Percentiles rank a stretch among this genome's conserved stretches.
These are phyloP conservation scores for Penicillium paneum DNA, from an alignment of 2,329 filamentous ascomycete genomes.

Conservation along the genomic window DNA sequence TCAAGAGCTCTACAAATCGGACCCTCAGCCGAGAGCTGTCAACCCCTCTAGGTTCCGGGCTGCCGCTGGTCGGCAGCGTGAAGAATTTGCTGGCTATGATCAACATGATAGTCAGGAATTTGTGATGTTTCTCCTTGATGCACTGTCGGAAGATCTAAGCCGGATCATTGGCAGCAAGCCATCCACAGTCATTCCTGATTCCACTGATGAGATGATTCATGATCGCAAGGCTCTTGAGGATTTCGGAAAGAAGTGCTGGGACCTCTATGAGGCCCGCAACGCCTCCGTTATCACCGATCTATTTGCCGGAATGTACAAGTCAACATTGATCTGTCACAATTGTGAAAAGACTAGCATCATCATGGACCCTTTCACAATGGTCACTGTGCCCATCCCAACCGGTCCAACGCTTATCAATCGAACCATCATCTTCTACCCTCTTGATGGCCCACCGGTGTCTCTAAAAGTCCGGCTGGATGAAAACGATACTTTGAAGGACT, in stretches of 20 bases:
- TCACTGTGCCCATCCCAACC: conserved; percentile 79
- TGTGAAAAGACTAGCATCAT: conserved; percentile 97
- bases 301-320: conserved; percentile 98
- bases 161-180: conserved; percentile 84
- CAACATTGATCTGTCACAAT: conserved; percentile 84
- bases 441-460: conserved; percentile 66
- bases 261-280: conserved; percentile 86
- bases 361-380: conserved; percentile 94
- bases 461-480: conserved; percentile 75
- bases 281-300: conserved; percentile 94
- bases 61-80: conserved; percentile 74
- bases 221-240: conserved; percentile 74
- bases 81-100: conserved; percentile 86
- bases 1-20: conserved; percentile 68
- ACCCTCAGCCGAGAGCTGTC: conserved; percentile 63
- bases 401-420: conserved; percentile 79
- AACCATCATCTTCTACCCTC: conserved; percentile 71
- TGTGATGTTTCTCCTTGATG: conserved; percentile 88
- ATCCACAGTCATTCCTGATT: conserved; percentile 96
- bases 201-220: conserved; percentile 90
- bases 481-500: conserved; percentile 57
- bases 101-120: conserved; percentile 99
- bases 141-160: conserved; percentile 91
- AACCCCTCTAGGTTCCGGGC: conserved; percentile 78
- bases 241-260: conserved; percentile 85